Percentiles rank a stretch among this genome's conserved stretches.
These are phyloP conservation scores for Hyphopichia burtonii DNA, from an alignment of 1,139 yeast genomes.

Conservation along the genomic window DNA sequence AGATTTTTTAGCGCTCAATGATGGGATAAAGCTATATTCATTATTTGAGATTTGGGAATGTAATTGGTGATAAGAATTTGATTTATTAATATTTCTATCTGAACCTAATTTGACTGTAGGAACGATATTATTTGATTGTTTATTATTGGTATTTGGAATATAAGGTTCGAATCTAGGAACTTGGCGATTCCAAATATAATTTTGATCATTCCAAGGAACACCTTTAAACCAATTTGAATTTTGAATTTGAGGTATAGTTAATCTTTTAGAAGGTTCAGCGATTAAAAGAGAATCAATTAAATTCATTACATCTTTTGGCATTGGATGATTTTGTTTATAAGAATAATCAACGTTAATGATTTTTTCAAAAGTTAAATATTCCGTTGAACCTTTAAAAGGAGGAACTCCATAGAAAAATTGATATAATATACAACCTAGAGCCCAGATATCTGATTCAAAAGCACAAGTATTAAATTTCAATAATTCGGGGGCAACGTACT, in stretches of 20 bases:
- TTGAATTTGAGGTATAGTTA: constrained; percentile 37
- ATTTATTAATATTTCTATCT: constrained; percentile 38
- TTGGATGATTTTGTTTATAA: constrained; percentile 76
- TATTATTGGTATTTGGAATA: constrained; percentile 30
- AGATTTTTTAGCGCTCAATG: constrained; percentile 24
- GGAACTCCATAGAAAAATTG: constrained; percentile 95
- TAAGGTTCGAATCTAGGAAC: constrained; percentile 54
- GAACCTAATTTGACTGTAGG: constrained; percentile 40
- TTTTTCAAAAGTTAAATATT: constrained; percentile 90
- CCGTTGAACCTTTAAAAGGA: constrained; percentile 95
- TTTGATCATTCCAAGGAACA: constrained; percentile 43
- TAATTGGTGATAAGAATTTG: constrained; percentile 40
- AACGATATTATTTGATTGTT: too few relatives aligned
- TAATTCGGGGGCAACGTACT: constrained; percentile 90
- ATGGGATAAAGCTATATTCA: constrained; percentile 36
- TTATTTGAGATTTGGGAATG: constrained; percentile 41
- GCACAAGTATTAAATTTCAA: constrained; percentile 82
- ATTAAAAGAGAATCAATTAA: constrained; percentile 69
- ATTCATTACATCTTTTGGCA: constrained; percentile 56
- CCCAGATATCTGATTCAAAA: constrained; percentile 92
- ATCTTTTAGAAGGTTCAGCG: constrained; percentile 35
- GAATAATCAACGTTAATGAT: constrained; percentile 81
- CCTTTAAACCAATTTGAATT: constrained; percentile 38
- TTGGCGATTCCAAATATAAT: constrained; percentile 44
- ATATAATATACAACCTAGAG: constrained; percentile 88